These are phyloP conservation scores for Tricharina praecox DNA, from an alignment of 495 filamentous ascomycete genomes.

Conservation along the genomic window DNA sequence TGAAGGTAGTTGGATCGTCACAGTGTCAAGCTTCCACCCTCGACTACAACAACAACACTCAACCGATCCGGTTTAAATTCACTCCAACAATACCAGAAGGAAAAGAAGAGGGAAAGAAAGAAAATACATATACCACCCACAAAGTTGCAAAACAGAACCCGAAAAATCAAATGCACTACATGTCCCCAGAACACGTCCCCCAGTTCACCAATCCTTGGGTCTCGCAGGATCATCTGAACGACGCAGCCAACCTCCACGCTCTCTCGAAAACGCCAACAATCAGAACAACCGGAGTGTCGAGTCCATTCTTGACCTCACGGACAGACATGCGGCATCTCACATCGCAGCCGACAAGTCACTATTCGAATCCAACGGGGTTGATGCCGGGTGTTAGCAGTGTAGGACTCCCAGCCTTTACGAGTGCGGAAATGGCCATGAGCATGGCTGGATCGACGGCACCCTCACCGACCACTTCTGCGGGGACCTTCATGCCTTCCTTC, in stretches of 20 bases:
- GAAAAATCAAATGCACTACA: slow-evolving; percentile 4
- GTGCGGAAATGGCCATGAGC: slow-evolving; percentile 32
- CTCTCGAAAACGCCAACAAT: slow-evolving; percentile 23
- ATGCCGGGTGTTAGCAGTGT: slow-evolving; percentile 30
- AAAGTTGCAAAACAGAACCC: too few species aligned
- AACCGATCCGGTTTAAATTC: slow-evolving; percentile 5
- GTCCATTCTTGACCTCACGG: slow-evolving; percentile 28
- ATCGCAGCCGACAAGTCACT: slow-evolving; percentile 31
- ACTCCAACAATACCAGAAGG: slow-evolving; percentile 11
- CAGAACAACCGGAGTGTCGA: slow-evolving; percentile 35
- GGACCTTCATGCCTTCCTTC: slow-evolving; percentile 44
- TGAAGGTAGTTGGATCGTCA: slow-evolving; percentile 7
- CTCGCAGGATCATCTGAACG: slow-evolving; percentile 36
- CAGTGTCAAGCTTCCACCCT: slow-evolving; percentile 3
- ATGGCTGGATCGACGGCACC: slow-evolving; percentile 43
- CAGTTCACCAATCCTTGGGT: slow-evolving; percentile 92
- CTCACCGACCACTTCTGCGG: slow-evolving; percentile 50
- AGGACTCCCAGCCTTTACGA: slow-evolving; percentile 29
- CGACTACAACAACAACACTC: neutral
- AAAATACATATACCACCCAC: too few species aligned
- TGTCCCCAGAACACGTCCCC: neutral
- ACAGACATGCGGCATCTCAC: slow-evolving; percentile 48
- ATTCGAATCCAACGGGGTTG: slow-evolving; percentile 19
- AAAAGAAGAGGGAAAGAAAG: too few species aligned
- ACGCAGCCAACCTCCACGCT: slow-evolving; percentile 33